Base-by-base conservation (phyloP, 768 basidiomycete species). In the Tricholoma terreum region DNA sequence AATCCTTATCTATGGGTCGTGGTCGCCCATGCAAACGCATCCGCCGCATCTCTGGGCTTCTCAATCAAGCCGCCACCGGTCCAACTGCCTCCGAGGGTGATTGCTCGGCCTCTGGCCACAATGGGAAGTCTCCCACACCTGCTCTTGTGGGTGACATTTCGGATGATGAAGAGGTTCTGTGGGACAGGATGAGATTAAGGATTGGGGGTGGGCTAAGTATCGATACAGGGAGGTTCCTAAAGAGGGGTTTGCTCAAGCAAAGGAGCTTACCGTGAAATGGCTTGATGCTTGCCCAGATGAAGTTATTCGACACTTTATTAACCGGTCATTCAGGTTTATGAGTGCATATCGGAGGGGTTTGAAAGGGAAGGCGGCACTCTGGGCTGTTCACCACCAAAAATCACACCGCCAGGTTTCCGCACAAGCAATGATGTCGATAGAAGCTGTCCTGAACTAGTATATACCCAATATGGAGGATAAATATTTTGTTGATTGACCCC, bases 231-330 rank as follows among this genome's bases (percentile, higher is more conserved):
- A 72, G 55, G 55, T 66, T 0, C 42, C 43, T 42, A 71, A 70
- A 49, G 54, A 36, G 15, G 59, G 50, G n/a, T 74, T 72, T 55
- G 61, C 55, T n/a, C 59, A 59, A 2, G 65, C 70, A 12, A 73
- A 72, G 57, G 24, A 60, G 9, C 42, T 58, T 0, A 53, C 58
- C 12, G 17, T 54, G 1, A 43, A 67, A 30, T 58, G 51, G 4
- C 63, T 75, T 9, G 61, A 75, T 58, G 62, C 64, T 3, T 75
- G 73, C 54, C 71, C 74, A 6, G 57, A 60, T 21, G 69, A 74
- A 2, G 66, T 71, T 11, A 67, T 73, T 22, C 53, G 59, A 1
- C 53, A 63, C 2, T 75, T 73, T 53, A 61, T 73, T 49, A 69
- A 71, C 35, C 49, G 58, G 2, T 64, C 71, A 2, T 71, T 61